Conservation (phyloP, 2,329 filamentous ascomycete genomes). For the Penicillium digitatum region DNA sequence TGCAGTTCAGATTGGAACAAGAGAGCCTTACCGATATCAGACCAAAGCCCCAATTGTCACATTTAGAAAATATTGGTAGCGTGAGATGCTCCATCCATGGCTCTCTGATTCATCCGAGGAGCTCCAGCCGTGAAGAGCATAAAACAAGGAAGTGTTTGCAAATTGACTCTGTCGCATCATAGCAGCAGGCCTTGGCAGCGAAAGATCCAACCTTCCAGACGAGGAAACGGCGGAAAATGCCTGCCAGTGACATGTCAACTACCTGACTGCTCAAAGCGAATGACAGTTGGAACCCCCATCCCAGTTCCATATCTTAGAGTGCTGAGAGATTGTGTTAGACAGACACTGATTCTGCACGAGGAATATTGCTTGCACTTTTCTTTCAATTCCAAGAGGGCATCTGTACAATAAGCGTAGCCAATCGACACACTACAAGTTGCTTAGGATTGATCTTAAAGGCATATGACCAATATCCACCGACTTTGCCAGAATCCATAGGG, state of each 20-base stretch:
- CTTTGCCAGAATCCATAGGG: conserved; percentile 19
- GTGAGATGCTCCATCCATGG: conserved; percentile 60
- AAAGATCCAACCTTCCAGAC: conserved; percentile 37
- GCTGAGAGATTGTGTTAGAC: conserved; percentile 8
- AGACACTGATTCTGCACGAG: not conserved
- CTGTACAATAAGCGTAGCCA: conserved; percentile 27
- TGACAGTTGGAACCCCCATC: conserved; percentile 26
- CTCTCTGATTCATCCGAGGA: conserved; percentile 51
- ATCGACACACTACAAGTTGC: conserved; percentile 20
- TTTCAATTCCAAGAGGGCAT: conserved; percentile 25
- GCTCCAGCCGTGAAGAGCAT: conserved; percentile 65
- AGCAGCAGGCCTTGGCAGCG: conserved; percentile 45
- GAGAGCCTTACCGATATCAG: conserved; percentile 52
- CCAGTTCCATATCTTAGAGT: conserved; percentile 22
- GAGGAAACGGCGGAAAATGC: conserved; percentile 60
- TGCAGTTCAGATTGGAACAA: not conserved
- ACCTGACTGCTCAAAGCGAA: conserved; percentile 39
- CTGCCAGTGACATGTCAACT: conserved; percentile 61
- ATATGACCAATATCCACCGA: not conserved
- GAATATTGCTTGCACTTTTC: conserved; percentile 18
- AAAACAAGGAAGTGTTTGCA: conserved; percentile 61
- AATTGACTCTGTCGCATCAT: conserved; percentile 69
- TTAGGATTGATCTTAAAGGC: not conserved
- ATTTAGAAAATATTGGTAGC: conserved; percentile 59
- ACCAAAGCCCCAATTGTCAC: conserved; percentile 54